Evolutionary conservation across 768 basidiomycete genomes (phyloP), one percentile per base, ranked within the genome.

Genomic region (Macrolepiota fuliginosa): DNA sequence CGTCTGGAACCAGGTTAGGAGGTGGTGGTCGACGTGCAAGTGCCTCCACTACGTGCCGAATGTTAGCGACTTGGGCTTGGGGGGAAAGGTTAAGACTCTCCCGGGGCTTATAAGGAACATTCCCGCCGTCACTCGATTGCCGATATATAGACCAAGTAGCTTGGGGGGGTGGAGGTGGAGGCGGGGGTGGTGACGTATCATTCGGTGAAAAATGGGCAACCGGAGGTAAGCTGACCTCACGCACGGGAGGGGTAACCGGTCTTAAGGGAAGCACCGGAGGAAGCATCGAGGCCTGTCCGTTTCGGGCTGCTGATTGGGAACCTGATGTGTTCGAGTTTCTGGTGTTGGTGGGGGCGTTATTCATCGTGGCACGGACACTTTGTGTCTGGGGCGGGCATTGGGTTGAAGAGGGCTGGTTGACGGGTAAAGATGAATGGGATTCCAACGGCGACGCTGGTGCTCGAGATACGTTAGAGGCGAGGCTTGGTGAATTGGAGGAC

Each of bases 11-110:
- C 47, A 25, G 24, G 2, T 58, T 51, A 2, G 25, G 32, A 24
- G 59, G 39, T 10, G 51, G 59, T n/a, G 54, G 40, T 4, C 54
- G 35, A 24, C 54, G 42, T 15, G 59, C 59, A 24, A 61, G 42
- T 10, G 59, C 59, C 5, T 35, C 36, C 52, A 61, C 51, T 4
- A 61, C 32, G 19, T 54, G 59, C 22, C 51, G 51, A 32, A 61
- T 35, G 42, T 61, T 61, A 46, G 59, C 59, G 32, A 29, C 59
- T 46, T 61, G 59, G n/a, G 52, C 59, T 19, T 61, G 59, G 27
- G 52, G 51, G 24, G 59, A 61, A 13, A 36, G 19, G 9, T 10
- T 54, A 1, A 29, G 40, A 45, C 11, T 54, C 15, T 53, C 29
- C 37, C 29, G 3, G 29, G 29, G 29, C 29, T 25, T 54, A 15